Percentiles rank a stretch among this genome's conserved stretches.
These are phyloP conservation scores for Chlorophyllum brunneum DNA, from an alignment of 768 basidiomycete genomes.

Conservation along the genomic window DNA sequence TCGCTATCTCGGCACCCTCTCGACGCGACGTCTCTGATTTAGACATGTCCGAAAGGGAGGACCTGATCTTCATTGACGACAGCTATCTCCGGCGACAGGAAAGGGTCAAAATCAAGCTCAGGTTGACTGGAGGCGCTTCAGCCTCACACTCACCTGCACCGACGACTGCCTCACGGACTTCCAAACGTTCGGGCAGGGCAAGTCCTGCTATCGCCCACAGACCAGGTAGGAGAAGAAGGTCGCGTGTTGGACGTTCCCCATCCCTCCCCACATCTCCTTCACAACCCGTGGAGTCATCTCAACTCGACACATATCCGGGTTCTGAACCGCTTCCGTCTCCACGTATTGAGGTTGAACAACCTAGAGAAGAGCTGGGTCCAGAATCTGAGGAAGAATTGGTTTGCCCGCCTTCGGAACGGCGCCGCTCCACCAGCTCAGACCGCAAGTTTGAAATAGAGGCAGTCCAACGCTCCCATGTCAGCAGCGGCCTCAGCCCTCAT, in stretches of 20 bases:
- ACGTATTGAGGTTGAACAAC: background rate
- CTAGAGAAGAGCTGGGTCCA: background rate
- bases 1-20: constrained; percentile 35
- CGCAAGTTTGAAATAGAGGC: background rate
- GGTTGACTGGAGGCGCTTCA: background rate
- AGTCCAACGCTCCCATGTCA: background rate
- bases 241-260: background rate
- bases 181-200: background rate
- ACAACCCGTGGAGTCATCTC: background rate
- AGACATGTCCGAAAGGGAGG: background rate
- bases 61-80: background rate
- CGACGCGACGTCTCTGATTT: constrained; percentile 2
- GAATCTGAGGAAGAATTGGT: background rate
- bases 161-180: constrained; percentile 3
- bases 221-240: background rate
- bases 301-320: background rate
- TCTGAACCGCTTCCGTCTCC: background rate
- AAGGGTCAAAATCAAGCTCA: constrained; percentile 7
- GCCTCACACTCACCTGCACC: constrained; percentile 5
- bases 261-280: constrained; percentile 7
- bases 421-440: background rate
- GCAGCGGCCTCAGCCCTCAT: background rate
- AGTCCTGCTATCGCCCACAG: background rate
- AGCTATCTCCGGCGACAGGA: constrained; percentile 2
- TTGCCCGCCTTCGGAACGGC: background rate